Conservation (phyloP, 345 rosid species). For the Mercurialis annua region DNA sequence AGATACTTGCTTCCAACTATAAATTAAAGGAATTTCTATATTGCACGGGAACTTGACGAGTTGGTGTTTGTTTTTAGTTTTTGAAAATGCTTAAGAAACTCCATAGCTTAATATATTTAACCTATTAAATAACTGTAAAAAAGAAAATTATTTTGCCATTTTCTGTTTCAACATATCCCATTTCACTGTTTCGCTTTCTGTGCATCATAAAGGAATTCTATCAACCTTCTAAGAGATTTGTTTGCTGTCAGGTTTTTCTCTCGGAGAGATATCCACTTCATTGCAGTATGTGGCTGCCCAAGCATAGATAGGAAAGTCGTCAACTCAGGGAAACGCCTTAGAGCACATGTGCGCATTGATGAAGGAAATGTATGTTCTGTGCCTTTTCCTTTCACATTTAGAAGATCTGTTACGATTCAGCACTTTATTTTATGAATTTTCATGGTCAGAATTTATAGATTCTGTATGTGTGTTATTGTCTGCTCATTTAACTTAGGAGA, state of each 20-base stretch:
- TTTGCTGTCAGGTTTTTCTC: conserved; percentile 52
- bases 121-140: too few relatives aligned
- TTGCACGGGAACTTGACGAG: too few relatives aligned
- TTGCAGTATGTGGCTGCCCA: conserved; percentile 82
- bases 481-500: conserved; percentile 10
- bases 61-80: too few relatives aligned
- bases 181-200: too few relatives aligned
- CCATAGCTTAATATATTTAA: too few relatives aligned
- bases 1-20: too few relatives aligned
- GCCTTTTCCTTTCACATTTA: neutral
- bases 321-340: conserved; percentile 78
- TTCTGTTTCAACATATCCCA: too few relatives aligned
- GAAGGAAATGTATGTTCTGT: conserved; percentile 63
- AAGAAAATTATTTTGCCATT: too few relatives aligned
- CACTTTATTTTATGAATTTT: neutral
- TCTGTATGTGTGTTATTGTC: neutral
- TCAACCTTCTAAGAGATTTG: too few relatives aligned
- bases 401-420: neutral
- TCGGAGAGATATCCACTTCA: conserved; percentile 61
- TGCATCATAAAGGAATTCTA: too few relatives aligned
- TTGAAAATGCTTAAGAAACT: too few relatives aligned
- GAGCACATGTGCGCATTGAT: conserved; percentile 63
- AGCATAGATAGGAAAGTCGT: conserved; percentile 83
- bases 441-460: neutral
- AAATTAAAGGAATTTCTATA: too few relatives aligned